phyloP scores from a whole-genome alignment of 345 rosid species.

The Brassica incana region DNA sequence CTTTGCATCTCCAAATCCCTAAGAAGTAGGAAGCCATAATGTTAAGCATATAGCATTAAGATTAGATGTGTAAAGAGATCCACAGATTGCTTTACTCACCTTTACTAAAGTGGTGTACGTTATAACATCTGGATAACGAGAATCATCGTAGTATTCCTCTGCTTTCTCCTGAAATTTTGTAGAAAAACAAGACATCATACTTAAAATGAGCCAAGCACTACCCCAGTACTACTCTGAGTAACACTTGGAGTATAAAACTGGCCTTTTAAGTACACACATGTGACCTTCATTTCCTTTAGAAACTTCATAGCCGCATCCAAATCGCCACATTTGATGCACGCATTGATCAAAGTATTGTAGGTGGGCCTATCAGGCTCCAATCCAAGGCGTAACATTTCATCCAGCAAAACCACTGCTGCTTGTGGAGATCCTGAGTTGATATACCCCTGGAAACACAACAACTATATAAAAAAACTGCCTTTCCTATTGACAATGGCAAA shows the following conservation, averaged over 20 bases:
- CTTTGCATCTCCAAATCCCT: constrained; percentile 63
- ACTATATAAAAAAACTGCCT: not conserved
- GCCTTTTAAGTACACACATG: constrained; percentile 54
- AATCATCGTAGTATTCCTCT: constrained; percentile 30
- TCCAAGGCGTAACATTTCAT: constrained; percentile 53
- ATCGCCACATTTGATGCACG: constrained; percentile 52
- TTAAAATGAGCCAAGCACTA: constrained; percentile 22
- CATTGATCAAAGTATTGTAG: constrained; percentile 63
- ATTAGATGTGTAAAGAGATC: constrained; percentile 8
- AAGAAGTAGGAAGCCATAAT: constrained; percentile 18
- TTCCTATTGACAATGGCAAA: not conserved
- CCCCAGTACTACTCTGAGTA: constrained; percentile 38
- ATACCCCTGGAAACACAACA: constrained; percentile 53
- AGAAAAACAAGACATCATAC: constrained; percentile 12
- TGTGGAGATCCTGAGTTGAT: constrained; percentile 54
- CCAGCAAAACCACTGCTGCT: constrained; percentile 50
- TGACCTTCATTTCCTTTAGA: constrained; percentile 77
- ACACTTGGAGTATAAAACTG: constrained; percentile 45
- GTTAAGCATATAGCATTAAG: constrained; percentile 3
- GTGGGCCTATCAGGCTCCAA: constrained; percentile 66
- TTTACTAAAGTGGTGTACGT: constrained; percentile 66
- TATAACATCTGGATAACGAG: constrained; percentile 56
- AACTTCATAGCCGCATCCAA: constrained; percentile 64
- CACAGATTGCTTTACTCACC: constrained; percentile 41
- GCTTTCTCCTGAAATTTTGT: constrained; percentile 50